Conservation (phyloP, 2,329 filamentous ascomycete genomes). For the Alternaria ethzedia region DNA sequence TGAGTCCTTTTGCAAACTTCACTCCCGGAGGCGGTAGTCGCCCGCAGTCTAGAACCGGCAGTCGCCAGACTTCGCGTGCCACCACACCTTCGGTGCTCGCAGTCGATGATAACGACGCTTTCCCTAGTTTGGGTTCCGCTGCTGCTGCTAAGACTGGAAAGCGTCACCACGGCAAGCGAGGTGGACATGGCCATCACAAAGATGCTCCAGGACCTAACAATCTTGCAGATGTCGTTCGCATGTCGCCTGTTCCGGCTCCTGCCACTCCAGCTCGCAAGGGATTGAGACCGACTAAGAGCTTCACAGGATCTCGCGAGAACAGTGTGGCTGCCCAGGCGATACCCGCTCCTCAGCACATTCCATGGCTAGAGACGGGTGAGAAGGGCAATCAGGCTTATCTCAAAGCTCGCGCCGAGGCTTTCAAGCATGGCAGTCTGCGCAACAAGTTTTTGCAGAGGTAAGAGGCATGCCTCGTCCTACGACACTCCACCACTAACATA, state of each 20-base stretch:
- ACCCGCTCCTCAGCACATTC: conserved; percentile 85
- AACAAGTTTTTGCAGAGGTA: conserved; percentile 98
- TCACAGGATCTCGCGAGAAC: conserved; percentile 73
- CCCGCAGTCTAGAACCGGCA: conserved; percentile 81
- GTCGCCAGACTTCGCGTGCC: conserved; percentile 74
- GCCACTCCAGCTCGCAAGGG: conserved; percentile 63
- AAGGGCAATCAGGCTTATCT: conserved; percentile 92
- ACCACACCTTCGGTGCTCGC: conserved; percentile 72
- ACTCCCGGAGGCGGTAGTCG: conserved; percentile 64
- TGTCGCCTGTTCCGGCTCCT: conserved; percentile 84
- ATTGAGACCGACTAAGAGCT: conserved; percentile 69
- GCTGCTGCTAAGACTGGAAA: conserved; percentile 76
- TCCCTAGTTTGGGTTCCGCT: conserved; percentile 84
- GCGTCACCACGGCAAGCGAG: conserved; percentile 91
- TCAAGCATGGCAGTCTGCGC: conserved; percentile 93
- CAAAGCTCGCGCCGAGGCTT: conserved; percentile 92
- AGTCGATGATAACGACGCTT: conserved; percentile 93
- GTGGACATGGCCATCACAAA: conserved; percentile 72
- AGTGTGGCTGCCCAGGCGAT: conserved; percentile 84
- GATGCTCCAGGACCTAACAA: conserved; percentile 68
- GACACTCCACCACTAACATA: conserved; percentile 11
- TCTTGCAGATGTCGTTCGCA: conserved; percentile 91
- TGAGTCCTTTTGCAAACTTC: conserved; percentile 67
- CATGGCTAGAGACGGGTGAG: conserved; percentile 94
- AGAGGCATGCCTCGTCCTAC: not conserved